These are phyloP conservation scores for Phalaenopsis equestris DNA, from an alignment of 106 monocot genomes.

Conservation along the genomic window DNA sequence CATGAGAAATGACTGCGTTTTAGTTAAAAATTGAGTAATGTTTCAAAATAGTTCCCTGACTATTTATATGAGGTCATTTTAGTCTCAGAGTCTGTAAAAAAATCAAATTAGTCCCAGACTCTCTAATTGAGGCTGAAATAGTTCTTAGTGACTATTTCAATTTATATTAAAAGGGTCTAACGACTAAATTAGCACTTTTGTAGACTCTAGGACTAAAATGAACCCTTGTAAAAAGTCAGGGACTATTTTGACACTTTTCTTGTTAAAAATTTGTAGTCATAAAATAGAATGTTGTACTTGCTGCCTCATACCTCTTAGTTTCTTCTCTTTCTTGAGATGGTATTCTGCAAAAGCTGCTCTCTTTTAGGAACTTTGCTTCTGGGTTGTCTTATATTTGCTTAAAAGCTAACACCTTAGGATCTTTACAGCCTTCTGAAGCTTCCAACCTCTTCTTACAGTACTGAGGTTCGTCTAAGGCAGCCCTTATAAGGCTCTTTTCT, in stretches of 20 bases:
- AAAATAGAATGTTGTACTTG: neutral
- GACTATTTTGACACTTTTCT: too few species aligned
- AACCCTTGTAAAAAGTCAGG: too few species aligned
- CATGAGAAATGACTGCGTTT: neutral
- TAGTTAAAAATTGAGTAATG: neutral
- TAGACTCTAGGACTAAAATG: too few species aligned
- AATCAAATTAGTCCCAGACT: too few species aligned
- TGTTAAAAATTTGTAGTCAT: neutral
- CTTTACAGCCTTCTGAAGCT: neutral
- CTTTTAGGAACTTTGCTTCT: constrained; percentile 17
- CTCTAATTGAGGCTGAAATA: too few species aligned
- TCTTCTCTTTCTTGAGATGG: constrained; percentile 4
- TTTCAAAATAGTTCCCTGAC: too few species aligned
- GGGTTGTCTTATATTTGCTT: neutral
- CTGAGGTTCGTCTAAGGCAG: constrained; percentile 4
- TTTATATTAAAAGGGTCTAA: too few species aligned
- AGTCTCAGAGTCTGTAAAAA: too few species aligned
- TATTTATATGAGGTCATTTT: too few species aligned
- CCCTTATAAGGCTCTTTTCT: constrained; percentile 36
- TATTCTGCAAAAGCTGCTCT: neutral
- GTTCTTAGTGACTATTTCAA: too few species aligned
- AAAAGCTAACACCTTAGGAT: constrained; percentile 6
- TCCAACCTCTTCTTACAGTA: constrained; percentile 18
- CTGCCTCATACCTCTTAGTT: constrained; percentile 1
- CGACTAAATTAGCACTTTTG: too few species aligned